Conservation (phyloP, 176 grass and related monocot genomes). For the Carex littledalei region DNA sequence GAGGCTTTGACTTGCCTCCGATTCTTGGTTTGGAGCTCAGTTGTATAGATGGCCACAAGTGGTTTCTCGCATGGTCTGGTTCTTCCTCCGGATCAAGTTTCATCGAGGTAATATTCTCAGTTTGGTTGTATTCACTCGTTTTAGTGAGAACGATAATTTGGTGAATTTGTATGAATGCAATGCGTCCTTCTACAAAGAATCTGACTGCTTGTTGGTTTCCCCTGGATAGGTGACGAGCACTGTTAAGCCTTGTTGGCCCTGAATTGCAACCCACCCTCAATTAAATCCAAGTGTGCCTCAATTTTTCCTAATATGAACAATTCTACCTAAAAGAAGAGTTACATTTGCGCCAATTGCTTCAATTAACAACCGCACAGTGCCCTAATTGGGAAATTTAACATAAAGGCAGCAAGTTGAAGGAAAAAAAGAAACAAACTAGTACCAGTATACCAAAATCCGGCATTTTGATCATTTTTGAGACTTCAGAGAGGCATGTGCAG, state of each 20-base stretch:
- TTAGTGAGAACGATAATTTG: too few species aligned
- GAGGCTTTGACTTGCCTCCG: conserved; percentile 47
- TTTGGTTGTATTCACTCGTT: too few species aligned
- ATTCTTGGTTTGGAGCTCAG: conserved; percentile 72
- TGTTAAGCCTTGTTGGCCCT: not conserved
- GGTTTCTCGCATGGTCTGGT: conserved; percentile 88
- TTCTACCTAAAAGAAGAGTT: not conserved
- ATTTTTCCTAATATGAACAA: not conserved
- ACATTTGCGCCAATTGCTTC: not conserved
- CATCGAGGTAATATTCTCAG: conserved; percentile 49
- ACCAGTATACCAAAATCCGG: not conserved
- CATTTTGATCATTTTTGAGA: not conserved
- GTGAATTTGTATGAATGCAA: too few species aligned
- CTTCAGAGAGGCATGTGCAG: not conserved
- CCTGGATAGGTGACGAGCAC: not conserved
- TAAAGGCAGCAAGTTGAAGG: not conserved
- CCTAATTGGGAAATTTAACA: not conserved
- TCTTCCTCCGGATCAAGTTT: conserved; percentile 51
- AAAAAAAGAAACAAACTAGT: too few species aligned
- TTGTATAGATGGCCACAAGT: conserved; percentile 24
- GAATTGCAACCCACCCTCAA: not conserved
- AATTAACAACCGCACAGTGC: too few species aligned
- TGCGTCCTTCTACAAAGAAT: too few species aligned
- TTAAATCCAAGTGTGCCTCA: not conserved
- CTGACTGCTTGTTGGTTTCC: not conserved